Evolutionary conservation across 1,284 basidiomycete genomes (phyloP).

Genomic region (Boletellus deceptivus): DNA sequence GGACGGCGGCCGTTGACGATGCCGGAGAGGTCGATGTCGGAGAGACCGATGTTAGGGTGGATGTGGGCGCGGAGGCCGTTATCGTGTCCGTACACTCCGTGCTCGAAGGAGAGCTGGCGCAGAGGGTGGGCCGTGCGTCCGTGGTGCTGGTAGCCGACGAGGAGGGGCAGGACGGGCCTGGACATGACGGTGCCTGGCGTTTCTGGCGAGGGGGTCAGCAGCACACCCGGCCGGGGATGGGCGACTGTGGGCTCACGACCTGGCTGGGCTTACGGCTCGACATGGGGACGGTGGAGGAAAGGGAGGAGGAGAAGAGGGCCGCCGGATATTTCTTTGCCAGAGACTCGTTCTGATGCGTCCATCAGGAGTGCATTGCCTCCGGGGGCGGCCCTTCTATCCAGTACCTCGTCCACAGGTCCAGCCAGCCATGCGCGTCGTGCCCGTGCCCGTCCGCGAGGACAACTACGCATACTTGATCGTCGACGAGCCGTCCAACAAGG

Average conservation of each 20-base stretch:
- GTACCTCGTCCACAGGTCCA: background rate
- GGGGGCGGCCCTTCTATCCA: slow-evolving; percentile 25
- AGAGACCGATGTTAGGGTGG: no score
- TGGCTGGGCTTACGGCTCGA: background rate
- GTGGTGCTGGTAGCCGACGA: no score
- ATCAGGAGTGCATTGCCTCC: slow-evolving; percentile 23
- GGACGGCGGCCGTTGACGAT: background rate
- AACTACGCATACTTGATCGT: slow-evolving; percentile 90
- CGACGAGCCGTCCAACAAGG: slow-evolving; percentile 67
- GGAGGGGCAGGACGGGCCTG: no score
- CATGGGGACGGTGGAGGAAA: slow-evolving; percentile 8
- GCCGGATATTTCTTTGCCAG: background rate
- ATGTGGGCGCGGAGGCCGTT: no score
- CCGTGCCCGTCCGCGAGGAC: slow-evolving; percentile 76
- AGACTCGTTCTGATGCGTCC: no score
- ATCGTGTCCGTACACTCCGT: no score
- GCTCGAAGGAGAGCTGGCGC: no score
- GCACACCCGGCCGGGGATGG: background rate
- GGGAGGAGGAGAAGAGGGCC: background rate
- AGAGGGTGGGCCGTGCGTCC: no score
- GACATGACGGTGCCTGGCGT: background rate
- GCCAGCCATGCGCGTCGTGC: slow-evolving; percentile 65
- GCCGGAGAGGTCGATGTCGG: no score
- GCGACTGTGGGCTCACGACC: slow-evolving; percentile 4
- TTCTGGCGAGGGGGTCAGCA: slow-evolving; percentile 11